Base-by-base conservation (phyloP, 371 early-diverging fungal species). In the Blakeslea trispora region DNA sequence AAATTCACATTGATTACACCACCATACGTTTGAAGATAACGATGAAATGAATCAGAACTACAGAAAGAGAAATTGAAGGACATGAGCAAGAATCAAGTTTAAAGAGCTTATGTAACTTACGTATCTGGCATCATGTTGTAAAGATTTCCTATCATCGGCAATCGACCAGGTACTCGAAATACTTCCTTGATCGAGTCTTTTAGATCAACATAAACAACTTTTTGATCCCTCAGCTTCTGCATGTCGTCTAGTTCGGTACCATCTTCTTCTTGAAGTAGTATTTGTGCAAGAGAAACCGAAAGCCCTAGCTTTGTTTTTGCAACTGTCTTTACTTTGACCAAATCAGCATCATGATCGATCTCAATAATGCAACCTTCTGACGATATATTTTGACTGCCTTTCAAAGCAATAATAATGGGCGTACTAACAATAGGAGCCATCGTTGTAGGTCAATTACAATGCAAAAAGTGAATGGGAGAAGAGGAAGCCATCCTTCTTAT, bases 71-170 rank as follows among this genome's bases (percentile, higher is more conserved):
- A 9, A 32, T n/a, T 45, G 5, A 17, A 18, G 8, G 15, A n/a
- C n/a, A n/a, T n/a, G n/a, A n/a, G n/a, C n/a, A n/a, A n/a, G n/a
- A n/a, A n/a, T n/a, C n/a, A n/a, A n/a, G n/a, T n/a, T n/a, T n/a
- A n/a, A n/a, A n/a, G n/a, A n/a, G n/a, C n/a, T n/a, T n/a, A n/a
- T n/a, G n/a, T n/a, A n/a, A 56, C 60, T 42, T 62, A 68, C 68
- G 62, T 37, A 32, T 71, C 63, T 13, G 72, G 72, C 15, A 71
- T 6, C 52, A 71, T 45, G 5, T 71, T 65, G 28, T 68, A 71
- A 10, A 68, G 40, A 48, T 64, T 68, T 1, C 72, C 72, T 23
- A 71, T 50, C 31, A 61, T 61, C 17, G 72, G 71, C 0, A 61
- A 41, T 23, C 46, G 51, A 15, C 31, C 50, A 8, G 65, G 68